Base-by-base conservation (phyloP, 2,329 filamentous ascomycete genomes). In the Neophaeococcomyces aloes region DNA sequence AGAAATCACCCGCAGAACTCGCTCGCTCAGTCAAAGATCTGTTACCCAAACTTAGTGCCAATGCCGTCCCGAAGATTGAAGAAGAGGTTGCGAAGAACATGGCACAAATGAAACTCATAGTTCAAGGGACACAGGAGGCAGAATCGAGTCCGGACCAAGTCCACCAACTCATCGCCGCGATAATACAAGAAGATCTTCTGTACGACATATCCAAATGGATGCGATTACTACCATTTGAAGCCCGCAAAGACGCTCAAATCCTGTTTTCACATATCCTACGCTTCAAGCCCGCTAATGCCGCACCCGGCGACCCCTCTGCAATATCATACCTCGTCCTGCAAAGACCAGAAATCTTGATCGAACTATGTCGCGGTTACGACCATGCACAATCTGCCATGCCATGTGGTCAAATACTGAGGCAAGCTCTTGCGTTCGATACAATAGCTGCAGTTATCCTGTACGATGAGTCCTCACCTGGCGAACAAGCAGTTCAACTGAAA, bases 221-320 rank as follows among this genome's bases (percentile, higher is more conserved):
- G 35, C 79, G 86, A 64, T 78, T 81, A 40, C 75, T 98, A 3
- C 87, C 89, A 0, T 98, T 98, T 69, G 91, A 98, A 68, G 86
- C 88, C 29, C 81, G 89, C 58, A 96, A 95, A 69, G 89, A 95
- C 60, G 85, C 86, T 10, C 89, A 95, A 62, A 85, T 91, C 50
- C 91, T 95, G 61, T 91, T 96, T 67, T 94, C 87, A 31, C 91
- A 89, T 62, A 83, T 93, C 54, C 86, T 95, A 61, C 85, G 88
- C 53, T 95, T 91, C 70, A 84, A 85, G 51, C 83, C 83, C 4
- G 71, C 78, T 8, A 65, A 66, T 32, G 76, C 75, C 33, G 34
- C 38, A 2, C 71, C 75, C 10, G 78, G 79, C 53, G 86, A 93
- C 49, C 86, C 87, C 0, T 78, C 88, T 39, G 87, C 91, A 19